A percentile compares a stretch with the other conserved stretches of the same genome.
phyloP scores from a whole-genome alignment of 2,329 filamentous ascomycete genomes.

The Calonectria naviculata region DNA sequence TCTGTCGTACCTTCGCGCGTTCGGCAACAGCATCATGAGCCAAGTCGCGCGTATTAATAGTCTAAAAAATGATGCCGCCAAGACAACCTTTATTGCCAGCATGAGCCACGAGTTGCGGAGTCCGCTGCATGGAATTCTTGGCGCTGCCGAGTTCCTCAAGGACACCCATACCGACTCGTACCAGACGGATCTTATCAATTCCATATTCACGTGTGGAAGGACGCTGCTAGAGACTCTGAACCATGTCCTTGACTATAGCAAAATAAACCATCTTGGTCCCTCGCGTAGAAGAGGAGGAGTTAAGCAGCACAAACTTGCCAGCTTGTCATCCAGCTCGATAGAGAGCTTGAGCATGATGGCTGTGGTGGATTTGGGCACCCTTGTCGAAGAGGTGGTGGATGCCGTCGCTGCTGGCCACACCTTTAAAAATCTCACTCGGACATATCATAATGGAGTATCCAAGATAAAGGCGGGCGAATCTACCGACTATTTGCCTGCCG shows the following conservation, averaged over 20 bases:
- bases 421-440: slow-evolving; percentile 42
- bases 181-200: slow-evolving; percentile 56
- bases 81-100: slow-evolving; percentile 68
- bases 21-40: slow-evolving; percentile 54
- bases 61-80: slow-evolving; percentile 61
- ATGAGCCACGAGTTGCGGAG: slow-evolving; percentile 69
- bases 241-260: slow-evolving; percentile 58
- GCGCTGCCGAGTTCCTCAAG: slow-evolving; percentile 60
- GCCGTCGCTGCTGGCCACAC: slow-evolving; percentile 51
- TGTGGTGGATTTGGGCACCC: slow-evolving; percentile 45
- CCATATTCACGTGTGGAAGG: slow-evolving; percentile 58
- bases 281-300: slow-evolving; percentile 35
- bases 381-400: slow-evolving; percentile 54
- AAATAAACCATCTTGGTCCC: slow-evolving; percentile 49
- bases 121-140: slow-evolving; percentile 67
- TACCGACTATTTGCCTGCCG: neutral
- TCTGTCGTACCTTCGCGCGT: slow-evolving; percentile 48
- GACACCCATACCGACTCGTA: slow-evolving; percentile 52
- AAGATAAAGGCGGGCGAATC: neutral
- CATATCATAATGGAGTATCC: neutral
- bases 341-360: slow-evolving; percentile 46
- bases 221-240: slow-evolving; percentile 62
- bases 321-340: slow-evolving; percentile 40
- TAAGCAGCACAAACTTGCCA: slow-evolving; percentile 34
- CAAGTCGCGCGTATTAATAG: slow-evolving; percentile 66